Conservation (phyloP, 192 early-diverging fungal species). For the Coemansia sp. region DNA sequence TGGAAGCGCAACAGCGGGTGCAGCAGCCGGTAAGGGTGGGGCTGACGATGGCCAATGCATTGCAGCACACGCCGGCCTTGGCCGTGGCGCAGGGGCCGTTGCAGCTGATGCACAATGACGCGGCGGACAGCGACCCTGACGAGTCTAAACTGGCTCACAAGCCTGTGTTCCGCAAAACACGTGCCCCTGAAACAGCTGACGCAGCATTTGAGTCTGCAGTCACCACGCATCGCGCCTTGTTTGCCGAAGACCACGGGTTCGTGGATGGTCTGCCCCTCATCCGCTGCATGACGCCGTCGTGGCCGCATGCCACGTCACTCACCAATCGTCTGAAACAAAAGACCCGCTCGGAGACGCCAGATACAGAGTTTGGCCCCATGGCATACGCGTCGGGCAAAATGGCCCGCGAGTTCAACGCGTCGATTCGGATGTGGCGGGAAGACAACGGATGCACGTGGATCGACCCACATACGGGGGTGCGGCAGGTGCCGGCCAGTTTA, state of each 20-base stretch:
- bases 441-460: slow-evolving; percentile 52
- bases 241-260: slow-evolving; percentile 45
- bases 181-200: slow-evolving; percentile 36
- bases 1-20: slow-evolving; percentile 36
- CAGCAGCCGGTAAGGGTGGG: slow-evolving; percentile 12
- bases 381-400: slow-evolving; percentile 35
- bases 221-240: slow-evolving; percentile 26
- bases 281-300: slow-evolving; percentile 36
- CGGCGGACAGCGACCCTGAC: slow-evolving; percentile 10
- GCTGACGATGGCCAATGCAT: slow-evolving; percentile 39
- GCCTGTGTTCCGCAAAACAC: slow-evolving; percentile 33
- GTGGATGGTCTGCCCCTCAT: slow-evolving; percentile 38
- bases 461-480: slow-evolving; percentile 50
- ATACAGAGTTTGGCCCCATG: slow-evolving; percentile 27
- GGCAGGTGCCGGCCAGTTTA: slow-evolving; percentile 37
- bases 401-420: slow-evolving; percentile 46
- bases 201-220: slow-evolving; percentile 28
- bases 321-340: slow-evolving; percentile 33
- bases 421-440: slow-evolving; percentile 48
- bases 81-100: slow-evolving; percentile 3
- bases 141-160: slow-evolving; percentile 8
- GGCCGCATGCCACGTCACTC: slow-evolving; percentile 30
- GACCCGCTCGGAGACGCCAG: too few species aligned
- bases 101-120: slow-evolving; percentile 14
- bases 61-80: slow-evolving; percentile 7